These are phyloP conservation scores for Tricholoma hemisulphureum DNA, from an alignment of 768 basidiomycete genomes.

Conservation along the genomic window DNA sequence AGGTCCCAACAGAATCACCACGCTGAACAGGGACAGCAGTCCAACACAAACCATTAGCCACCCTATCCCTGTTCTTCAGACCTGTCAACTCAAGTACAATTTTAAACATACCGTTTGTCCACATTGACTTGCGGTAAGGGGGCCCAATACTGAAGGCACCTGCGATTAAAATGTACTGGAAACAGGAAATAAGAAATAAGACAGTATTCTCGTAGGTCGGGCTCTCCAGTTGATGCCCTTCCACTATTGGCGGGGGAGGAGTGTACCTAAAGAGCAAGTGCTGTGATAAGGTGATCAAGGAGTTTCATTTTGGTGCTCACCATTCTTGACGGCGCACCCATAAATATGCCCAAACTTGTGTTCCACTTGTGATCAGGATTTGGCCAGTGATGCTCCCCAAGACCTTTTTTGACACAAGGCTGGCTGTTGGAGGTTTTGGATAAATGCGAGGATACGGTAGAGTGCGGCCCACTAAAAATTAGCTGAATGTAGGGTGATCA, in stretches of 20 bases:
- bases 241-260: conserved; percentile 53
- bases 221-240: conserved; percentile 73
- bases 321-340: conserved; percentile 87
- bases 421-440: conserved; percentile 91
- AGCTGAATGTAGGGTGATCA: conserved; percentile 4
- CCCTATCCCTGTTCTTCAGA: conserved; percentile 40
- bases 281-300: not conserved
- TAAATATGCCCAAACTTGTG: conserved; percentile 86
- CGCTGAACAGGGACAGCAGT: conserved; percentile 67
- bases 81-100: not conserved
- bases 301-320: conserved; percentile 41
- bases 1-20: conserved; percentile 74
- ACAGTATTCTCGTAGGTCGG: conserved; percentile 90
- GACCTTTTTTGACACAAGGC: conserved; percentile 93
- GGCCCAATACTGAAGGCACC: conserved; percentile 98
- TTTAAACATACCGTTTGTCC: conserved; percentile 77
- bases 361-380: conserved; percentile 75
- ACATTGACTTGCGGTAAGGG: conserved; percentile 92
- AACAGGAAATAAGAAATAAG: conserved; percentile 91
- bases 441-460: conserved; percentile 84
- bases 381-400: conserved; percentile 92
- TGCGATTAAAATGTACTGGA: conserved; percentile 97
- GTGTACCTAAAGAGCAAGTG: conserved; percentile 69
- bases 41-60: conserved; percentile 80
- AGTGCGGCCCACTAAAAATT: conserved; percentile 88